These are phyloP conservation scores for Heritiera littoralis DNA, from an alignment of 345 rosid genomes.

Conservation along the genomic window DNA sequence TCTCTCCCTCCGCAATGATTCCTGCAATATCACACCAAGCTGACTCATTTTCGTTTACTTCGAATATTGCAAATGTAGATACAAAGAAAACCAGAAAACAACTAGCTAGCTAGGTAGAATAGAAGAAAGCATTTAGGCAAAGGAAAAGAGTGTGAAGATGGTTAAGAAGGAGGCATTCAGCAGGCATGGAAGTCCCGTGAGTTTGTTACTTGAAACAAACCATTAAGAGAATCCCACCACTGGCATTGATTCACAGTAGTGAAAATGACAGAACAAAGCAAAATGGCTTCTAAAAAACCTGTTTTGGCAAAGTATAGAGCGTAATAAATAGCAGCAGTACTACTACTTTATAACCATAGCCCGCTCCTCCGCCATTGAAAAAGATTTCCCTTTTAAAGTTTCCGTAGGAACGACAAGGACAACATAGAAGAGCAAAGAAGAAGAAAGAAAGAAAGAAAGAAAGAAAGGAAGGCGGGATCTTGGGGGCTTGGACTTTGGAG, in stretches of 20 bases:
- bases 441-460: neutral
- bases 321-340: neutral
- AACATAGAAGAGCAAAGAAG: slow-evolving; percentile 22
- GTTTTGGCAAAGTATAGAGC: neutral
- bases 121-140: neutral
- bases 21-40: slow-evolving; percentile 47
- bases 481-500: no score
- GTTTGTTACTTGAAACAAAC: slow-evolving; percentile 23
- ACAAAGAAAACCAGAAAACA: slow-evolving; percentile 1
- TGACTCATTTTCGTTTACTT: slow-evolving; percentile 44
- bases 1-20: slow-evolving; percentile 30
- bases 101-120: neutral
- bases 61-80: neutral
- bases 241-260: neutral
- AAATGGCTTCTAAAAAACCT: neutral
- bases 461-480: neutral
- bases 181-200: slow-evolving; percentile 49
- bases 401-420: slow-evolving; percentile 18
- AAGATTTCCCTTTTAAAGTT: neutral
- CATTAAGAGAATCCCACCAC: slow-evolving; percentile 27
- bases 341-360: neutral
- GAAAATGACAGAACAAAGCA: slow-evolving; percentile 12
- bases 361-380: slow-evolving; percentile 14
- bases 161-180: slow-evolving; percentile 7
- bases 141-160: neutral